Evolutionary conservation across 768 basidiomycete species (phyloP), one percentile per base, ranked within the genome.

Genomic region (Boletus edulis): DNA sequence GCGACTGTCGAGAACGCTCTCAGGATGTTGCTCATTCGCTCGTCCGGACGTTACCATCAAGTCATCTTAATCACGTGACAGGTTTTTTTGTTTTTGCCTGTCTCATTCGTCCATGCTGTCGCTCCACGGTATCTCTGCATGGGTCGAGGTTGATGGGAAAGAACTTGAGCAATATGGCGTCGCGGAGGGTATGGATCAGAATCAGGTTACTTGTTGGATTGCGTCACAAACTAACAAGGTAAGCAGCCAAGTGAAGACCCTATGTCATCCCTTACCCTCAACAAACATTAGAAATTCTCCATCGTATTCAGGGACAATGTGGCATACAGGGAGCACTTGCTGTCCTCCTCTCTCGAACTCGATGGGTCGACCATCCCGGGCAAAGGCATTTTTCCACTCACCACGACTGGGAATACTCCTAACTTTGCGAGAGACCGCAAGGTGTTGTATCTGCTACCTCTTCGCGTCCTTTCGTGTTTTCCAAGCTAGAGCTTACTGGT

Each of bases 401-500:
- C 14, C 29, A 3, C 9, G 5, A 7, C 4, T 2, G 12, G 37
- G 45, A 4, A 6, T 20, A 8, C 15, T 15, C 15, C 35, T 5
- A n/a, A 45, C 29, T 3, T 9, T 10, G 17, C 1, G 34, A 4
- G 18, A 18, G 12, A n/a, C 31, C 67, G 61, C 49, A 59, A 34
- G 5, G 22, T n/a, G 1, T 4, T 4, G 13, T 58, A 29, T 62
- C 69, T n/a, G 29, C 18, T 17, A 67, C 62, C 12, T 49, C 64
- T 12, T 42, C 41, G 1, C 59, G 61, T 14, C 50, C 62, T 18
- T 70, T 71, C 48, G 14, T 59, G 37, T 70, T 70, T 46, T 63
- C 69, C 5, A 66, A 59, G 43, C 46, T 72, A 3, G 64, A 65
- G 22, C 54, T 65, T 3, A 70, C 69, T 1, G 69, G 71, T 72